These are phyloP conservation scores for Moesziomyces aphidis DNA, from an alignment of 1,284 basidiomycete species.

Conservation along the genomic window DNA sequence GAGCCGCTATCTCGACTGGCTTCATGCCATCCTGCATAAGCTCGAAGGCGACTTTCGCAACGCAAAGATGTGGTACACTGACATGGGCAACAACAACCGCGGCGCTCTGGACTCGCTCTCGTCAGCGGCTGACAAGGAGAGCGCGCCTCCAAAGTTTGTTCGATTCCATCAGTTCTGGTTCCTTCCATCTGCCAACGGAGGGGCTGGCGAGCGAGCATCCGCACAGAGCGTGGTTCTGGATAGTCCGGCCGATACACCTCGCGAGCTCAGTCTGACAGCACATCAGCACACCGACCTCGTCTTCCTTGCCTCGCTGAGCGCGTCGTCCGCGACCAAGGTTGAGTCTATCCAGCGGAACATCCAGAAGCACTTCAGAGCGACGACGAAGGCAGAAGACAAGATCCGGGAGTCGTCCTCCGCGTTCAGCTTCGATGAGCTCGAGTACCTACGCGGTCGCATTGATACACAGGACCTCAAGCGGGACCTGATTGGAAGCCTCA, in stretches of 20 bases:
- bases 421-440: constrained; percentile 15
- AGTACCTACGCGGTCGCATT: background rate
- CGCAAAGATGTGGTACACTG: constrained; percentile 47
- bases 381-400: constrained; percentile 25
- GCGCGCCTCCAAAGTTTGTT: background rate
- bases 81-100: constrained; percentile 25
- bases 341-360: constrained; percentile 3
- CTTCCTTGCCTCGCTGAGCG: constrained; percentile 12
- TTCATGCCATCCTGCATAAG: constrained; percentile 42
- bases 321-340: background rate
- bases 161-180: constrained; percentile 23
- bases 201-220: background rate
- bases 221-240: constrained; percentile 3
- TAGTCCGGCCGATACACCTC: background rate
- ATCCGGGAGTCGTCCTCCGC: constrained; percentile 20
- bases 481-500: constrained; percentile 1
- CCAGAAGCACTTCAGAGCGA: constrained; percentile 12
- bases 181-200: constrained; percentile 10
- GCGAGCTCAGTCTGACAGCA: constrained; percentile 15
- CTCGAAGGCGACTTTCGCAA: constrained; percentile 39
- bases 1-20: constrained; percentile 35
- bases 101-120: background rate
- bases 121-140: background rate
- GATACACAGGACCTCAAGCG: background rate
- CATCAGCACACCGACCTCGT: constrained; percentile 32